Conservation (phyloP, 2,329 filamentous ascomycete genomes). For the Sporothrix phasma region DNA sequence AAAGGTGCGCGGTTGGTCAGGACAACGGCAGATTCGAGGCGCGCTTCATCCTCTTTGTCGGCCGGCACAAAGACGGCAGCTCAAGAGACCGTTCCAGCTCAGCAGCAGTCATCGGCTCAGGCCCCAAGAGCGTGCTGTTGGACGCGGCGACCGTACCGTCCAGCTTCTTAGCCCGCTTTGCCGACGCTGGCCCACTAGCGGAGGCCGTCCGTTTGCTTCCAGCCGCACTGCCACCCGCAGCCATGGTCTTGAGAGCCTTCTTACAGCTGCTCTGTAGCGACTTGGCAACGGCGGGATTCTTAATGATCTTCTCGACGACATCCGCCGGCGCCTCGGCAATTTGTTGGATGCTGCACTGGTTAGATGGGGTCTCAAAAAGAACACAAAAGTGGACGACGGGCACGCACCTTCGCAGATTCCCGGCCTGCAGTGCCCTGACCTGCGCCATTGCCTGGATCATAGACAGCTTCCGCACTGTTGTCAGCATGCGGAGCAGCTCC, state of each 20-base stretch:
- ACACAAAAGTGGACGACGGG: no score
- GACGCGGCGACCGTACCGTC: slow-evolving; percentile 20
- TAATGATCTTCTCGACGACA: slow-evolving; percentile 36
- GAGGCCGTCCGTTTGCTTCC: slow-evolving; percentile 26
- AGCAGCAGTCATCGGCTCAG: slow-evolving; percentile 36
- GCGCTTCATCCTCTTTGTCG: slow-evolving; percentile 30
- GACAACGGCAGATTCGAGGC: slow-evolving; percentile 48
- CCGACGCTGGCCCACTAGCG: slow-evolving; percentile 14
- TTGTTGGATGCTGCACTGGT: slow-evolving; percentile 38
- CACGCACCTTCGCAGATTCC: slow-evolving; percentile 45
- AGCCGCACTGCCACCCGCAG: slow-evolving; percentile 15
- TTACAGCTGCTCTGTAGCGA: slow-evolving; percentile 46
- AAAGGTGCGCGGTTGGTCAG: slow-evolving; percentile 69
- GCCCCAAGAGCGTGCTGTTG: slow-evolving; percentile 21
- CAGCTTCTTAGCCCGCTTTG: slow-evolving; percentile 27
- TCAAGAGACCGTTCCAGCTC: slow-evolving; percentile 54
- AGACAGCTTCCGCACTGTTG: slow-evolving; percentile 43
- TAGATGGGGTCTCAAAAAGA: background rate
- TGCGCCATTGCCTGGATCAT: slow-evolving; percentile 51
- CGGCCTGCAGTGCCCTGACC: slow-evolving; percentile 46
- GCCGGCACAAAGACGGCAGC: slow-evolving; percentile 42
- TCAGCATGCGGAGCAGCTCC: slow-evolving; percentile 51
- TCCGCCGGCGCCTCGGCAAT: slow-evolving; percentile 41
- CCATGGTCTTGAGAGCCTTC: slow-evolving; percentile 35
- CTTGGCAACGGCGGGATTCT: slow-evolving; percentile 40